Evolutionary conservation across 306 rosid genomes (phyloP).

Genomic region (Dalbergia cochinchinensis): DNA sequence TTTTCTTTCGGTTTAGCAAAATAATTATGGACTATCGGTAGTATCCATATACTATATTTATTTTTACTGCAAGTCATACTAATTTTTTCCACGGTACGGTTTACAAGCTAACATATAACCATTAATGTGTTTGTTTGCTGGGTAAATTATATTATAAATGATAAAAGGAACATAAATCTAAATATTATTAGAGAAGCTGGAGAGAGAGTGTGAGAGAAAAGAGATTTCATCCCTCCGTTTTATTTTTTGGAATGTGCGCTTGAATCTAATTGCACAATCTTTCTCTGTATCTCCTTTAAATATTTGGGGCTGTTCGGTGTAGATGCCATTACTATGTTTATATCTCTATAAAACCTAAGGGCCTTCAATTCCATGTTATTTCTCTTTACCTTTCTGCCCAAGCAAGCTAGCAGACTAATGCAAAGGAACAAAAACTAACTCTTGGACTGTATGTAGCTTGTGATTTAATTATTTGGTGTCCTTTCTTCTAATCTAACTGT

Average conservation of each 20-base stretch:
- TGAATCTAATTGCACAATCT: conserved; percentile 12
- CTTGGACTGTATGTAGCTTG: not conserved
- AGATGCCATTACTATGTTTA: not conserved
- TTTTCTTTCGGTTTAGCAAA: conserved; percentile 31
- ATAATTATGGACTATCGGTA: not conserved
- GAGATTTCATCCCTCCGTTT: not conserved
- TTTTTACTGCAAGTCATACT: conserved; percentile 20
- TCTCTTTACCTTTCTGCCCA: conserved; percentile 12
- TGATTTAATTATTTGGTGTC: conserved; percentile 6
- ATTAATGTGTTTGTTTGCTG: not conserved
- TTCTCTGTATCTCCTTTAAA: not conserved
- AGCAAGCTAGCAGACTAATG: not conserved
- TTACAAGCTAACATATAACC: not conserved
- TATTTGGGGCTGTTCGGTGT: not conserved
- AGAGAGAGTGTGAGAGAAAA: not conserved
- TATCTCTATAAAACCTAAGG: not conserved
- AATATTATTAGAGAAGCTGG: not conserved
- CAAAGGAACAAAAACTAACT: not conserved
- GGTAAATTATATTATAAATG: conserved; percentile 1
- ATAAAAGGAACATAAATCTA: not conserved
- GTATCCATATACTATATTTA: conserved; percentile 17
- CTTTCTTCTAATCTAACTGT: not conserved
- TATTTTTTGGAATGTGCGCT: not conserved
- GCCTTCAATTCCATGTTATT: not conserved
- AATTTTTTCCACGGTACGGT: not conserved